Conservation (phyloP, 495 filamentous ascomycete species). For the Darksidea phi region DNA sequence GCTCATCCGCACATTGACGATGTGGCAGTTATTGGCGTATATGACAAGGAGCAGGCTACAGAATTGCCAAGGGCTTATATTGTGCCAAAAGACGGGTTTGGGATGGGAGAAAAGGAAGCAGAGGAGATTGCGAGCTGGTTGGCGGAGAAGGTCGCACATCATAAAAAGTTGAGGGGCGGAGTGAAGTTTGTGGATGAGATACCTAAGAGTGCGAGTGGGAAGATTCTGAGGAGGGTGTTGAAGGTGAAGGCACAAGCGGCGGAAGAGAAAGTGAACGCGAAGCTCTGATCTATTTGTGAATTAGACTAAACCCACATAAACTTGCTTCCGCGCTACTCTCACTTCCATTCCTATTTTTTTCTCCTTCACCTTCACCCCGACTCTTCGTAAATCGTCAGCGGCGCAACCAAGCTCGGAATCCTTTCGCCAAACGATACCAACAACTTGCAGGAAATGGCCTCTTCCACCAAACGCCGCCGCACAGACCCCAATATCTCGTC, state of each 20-base stretch:
- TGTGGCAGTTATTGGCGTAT: slow-evolving; percentile 46
- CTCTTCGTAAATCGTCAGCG: too few species aligned
- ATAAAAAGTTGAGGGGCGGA: slow-evolving; percentile 39
- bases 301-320: too few species aligned
- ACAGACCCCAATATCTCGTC: too few species aligned
- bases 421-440: too few species aligned
- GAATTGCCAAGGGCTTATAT: slow-evolving; percentile 46
- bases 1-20: slow-evolving; percentile 41
- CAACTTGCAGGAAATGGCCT: too few species aligned
- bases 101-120: slow-evolving; percentile 31
- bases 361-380: too few species aligned
- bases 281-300: slow-evolving; percentile 30
- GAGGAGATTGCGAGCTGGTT: slow-evolving; percentile 43
- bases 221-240: slow-evolving; percentile 38
- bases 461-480: too few species aligned
- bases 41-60: slow-evolving; percentile 41
- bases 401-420: too few species aligned
- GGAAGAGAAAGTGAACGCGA: slow-evolving; percentile 29
- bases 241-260: slow-evolving; percentile 32
- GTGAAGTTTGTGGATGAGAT: slow-evolving; percentile 39
- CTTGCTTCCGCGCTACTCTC: too few species aligned
- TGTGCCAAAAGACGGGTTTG: slow-evolving; percentile 36
- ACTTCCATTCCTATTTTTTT: too few species aligned
- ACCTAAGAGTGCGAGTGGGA: slow-evolving; percentile 36
- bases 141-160: slow-evolving; percentile 39